Conservation (phyloP, 2,329 filamentous ascomycete species). For the Colletotrichum aenigma region DNA sequence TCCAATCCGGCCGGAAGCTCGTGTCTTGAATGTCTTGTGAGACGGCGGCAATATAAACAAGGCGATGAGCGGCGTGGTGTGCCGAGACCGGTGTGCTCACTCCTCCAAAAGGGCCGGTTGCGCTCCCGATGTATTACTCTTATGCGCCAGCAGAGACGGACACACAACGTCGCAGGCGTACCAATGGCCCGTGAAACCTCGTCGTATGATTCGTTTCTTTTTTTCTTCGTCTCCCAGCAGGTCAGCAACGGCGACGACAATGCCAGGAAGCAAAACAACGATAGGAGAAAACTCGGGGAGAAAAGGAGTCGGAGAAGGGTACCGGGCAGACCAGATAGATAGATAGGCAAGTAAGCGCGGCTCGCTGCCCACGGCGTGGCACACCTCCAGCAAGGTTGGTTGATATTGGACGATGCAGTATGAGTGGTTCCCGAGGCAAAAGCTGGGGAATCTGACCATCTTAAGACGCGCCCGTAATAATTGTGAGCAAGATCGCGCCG, state of each 20-base stretch:
- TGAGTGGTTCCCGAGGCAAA: not conserved
- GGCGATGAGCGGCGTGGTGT: not conserved
- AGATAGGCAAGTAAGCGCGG: not conserved
- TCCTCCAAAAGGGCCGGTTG: not conserved
- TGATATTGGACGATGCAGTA: not conserved
- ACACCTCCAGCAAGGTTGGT: not conserved
- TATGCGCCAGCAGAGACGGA: not conserved
- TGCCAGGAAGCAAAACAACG: not conserved
- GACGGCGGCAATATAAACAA: not conserved
- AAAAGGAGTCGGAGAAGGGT: not conserved
- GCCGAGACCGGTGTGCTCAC: slow-evolving; percentile 10
- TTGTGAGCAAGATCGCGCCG: not conserved
- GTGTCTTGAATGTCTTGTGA: not conserved
- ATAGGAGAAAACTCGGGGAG: not conserved
- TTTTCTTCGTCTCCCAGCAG: not conserved
- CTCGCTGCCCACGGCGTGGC: not conserved
- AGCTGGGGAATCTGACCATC: slow-evolving; percentile 12
- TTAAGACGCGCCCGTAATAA: not conserved
- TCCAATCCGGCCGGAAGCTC: not conserved
- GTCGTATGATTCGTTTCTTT: not conserved
- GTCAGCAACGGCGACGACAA: not conserved
- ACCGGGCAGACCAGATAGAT: not conserved
- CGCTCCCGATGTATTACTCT: not conserved
- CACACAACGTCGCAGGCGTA: not conserved
- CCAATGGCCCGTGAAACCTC: not conserved